A percentile compares a stretch with the other conserved stretches of the same genome.
phyloP scores from a whole-genome alignment of 2,329 filamentous ascomycete species.

The Aureobasidium sp. region DNA sequence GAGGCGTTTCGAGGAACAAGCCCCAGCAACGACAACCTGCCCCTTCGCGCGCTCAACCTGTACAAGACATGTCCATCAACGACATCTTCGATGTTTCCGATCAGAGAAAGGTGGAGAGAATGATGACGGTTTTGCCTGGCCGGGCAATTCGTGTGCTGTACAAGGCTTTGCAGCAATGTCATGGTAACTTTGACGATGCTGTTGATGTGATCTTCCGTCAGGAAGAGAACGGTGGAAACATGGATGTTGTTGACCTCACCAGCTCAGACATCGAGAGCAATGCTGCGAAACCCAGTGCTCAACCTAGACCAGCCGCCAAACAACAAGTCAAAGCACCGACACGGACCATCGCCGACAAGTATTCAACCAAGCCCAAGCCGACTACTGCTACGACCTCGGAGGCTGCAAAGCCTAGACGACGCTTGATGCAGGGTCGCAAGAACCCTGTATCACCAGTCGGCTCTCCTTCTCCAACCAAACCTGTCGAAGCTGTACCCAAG shows the following conservation, averaged over 20 bases:
- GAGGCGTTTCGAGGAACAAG: conserved; percentile 21
- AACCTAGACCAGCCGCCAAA: conserved; percentile 44
- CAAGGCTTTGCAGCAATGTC: conserved; percentile 44
- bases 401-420: conserved; percentile 25
- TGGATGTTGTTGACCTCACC: conserved; percentile 24
- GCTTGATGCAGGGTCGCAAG: conserved; percentile 46
- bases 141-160: conserved; percentile 42
- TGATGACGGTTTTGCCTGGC: conserved; percentile 43
- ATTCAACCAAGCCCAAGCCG: conserved; percentile 17
- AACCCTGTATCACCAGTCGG: conserved; percentile 24
- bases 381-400: conserved; percentile 17
- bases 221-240: conserved; percentile 22
- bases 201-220: conserved; percentile 39
- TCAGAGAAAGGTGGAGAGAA: conserved; percentile 45
- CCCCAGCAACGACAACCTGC: conserved; percentile 29
- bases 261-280: conserved; percentile 33
- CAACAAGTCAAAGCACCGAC: conserved; percentile 49
- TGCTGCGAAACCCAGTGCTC: conserved; percentile 17
- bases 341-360: conserved; percentile 46
- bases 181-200: conserved; percentile 51
- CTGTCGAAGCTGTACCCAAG: conserved; percentile 11
- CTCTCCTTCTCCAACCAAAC: conserved; percentile 18
- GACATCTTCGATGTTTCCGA: conserved; percentile 46
- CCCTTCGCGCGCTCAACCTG: conserved; percentile 36
- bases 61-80: conserved; percentile 39